Evolutionary conservation across 306 rosid genomes (phyloP), one percentile per base, ranked within the genome.

Genomic region (Datisca glomerata): DNA sequence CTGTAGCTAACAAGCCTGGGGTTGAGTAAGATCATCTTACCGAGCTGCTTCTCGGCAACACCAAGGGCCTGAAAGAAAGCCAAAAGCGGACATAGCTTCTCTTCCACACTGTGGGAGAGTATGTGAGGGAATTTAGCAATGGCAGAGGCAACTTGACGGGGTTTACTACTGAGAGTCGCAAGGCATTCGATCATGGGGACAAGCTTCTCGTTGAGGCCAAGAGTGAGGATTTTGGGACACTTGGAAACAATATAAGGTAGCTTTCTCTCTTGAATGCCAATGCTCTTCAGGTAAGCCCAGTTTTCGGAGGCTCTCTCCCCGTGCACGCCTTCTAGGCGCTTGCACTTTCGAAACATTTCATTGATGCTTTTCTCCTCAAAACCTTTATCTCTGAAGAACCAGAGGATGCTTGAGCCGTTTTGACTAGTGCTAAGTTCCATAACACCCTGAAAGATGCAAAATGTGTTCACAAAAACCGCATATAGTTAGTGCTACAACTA

Each of bases 1-100:
- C 83, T 72, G 68, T 87, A 83, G 60, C 97, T 83, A 45, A 87
- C 59, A 20, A 87, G 97, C 85, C 97, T 76, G 5, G 97, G 94
- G 54, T 87, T 79, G 51, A 71, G 55, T 65, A 87, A 56, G 38
- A 82, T 55, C 61, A 82, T 74, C 59, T 79, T 87, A 16, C 97
- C 97, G 22, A 87, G 61, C 43, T 75, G 94, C 55, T 76, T 87
- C 36, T 76, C 85, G 8, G 89, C 76, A 22, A 87, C 67, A 19
- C 89, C 94, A 20, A 87, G 43, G 6, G 89, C 61, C 69, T 87
- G 86, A 60, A 87, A 76, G 71, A 83, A 83, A 0, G 85, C 94
- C 80, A 87, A 70, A 41, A 87, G 93, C 3, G 94, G 94, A 35
- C 93, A 87, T 12, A 83, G 86, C 81, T 87, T 87, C 79, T 83